Base-by-base conservation (phyloP, 257 asterid species). In the Solanum pinnatisectum region DNA sequence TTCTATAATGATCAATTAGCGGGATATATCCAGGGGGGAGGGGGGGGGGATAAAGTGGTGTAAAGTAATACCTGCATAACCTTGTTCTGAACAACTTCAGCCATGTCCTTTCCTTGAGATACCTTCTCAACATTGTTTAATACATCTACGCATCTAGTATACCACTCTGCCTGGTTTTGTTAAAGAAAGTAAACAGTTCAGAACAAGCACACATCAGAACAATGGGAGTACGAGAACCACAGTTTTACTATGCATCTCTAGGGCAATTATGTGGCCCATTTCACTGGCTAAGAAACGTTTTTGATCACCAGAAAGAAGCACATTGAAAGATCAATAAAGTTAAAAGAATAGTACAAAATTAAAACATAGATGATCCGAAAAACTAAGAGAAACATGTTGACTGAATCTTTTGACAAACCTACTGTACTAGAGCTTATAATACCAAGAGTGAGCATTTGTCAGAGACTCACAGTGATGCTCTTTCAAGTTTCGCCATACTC, bases 71-170 rank as follows among this genome's bases (percentile, higher is more conserved):
- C 99, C 99, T 97, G 98, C 93, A 94, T 89, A 88, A 97, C 96
- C 93, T 97, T 96, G 93, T 95, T 93, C 92, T 96, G 99, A 87
- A 97, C 92, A 88, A 94, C 90, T 87, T 91, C 93, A 85, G 94
- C 91, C 52, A 93, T 90, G 88, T 92, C 98, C 88, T 97, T 96
- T 91, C 94, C 98, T 87, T 92, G 94, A 91, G 95, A 89, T 84
- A 94, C 93, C 87, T 76, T 92, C 91, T 97, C 97, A 84, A 95
- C 93, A 87, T 93, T 93, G 90, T 95, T 95, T 91, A 97, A 89
- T 76, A 91, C 96, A 86, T 96, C 98, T 49, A 90, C 87, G 88
- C 94, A 93, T 87, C 88, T 94, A 86, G 93, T 90, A 88, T 92
- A 92, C 99, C 99, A 96, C 84, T 94, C 99, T 87, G 92, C 92